Evolutionary conservation across 495 filamentous ascomycete genomes (phyloP).

Genomic region (Penicillium coprophilum): DNA sequence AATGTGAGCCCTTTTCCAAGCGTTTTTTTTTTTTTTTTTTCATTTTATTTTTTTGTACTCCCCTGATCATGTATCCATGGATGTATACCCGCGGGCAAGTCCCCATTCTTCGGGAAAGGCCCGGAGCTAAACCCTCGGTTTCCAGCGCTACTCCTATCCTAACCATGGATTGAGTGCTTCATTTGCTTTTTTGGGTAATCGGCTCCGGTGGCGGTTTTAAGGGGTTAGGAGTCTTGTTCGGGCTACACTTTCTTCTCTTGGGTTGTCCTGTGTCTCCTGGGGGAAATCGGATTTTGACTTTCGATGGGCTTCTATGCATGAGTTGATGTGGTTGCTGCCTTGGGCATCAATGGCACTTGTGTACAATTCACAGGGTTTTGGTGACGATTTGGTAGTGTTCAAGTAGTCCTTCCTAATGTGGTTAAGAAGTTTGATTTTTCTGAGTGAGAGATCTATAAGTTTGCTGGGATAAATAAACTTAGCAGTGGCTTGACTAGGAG

Average conservation of each 20-base stretch:
- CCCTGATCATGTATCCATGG: not conserved
- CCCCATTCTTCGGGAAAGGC: slow-evolving; percentile 1
- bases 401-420: not conserved
- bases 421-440: not conserved
- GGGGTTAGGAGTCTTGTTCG: not conserved
- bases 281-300: not conserved
- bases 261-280: too few species aligned
- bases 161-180: not conserved
- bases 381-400: not conserved
- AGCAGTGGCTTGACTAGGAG: too few species aligned
- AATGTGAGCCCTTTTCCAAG: not conserved
- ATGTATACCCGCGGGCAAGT: not conserved
- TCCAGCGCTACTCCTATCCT: not conserved
- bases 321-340: not conserved
- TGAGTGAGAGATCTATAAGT: too few species aligned
- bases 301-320: not conserved
- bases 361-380: too few species aligned
- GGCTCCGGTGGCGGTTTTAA: not conserved
- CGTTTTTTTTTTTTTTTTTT: not conserved
- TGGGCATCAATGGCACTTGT: not conserved
- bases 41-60: not conserved
- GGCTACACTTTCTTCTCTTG: not conserved
- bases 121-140: not conserved
- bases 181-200: not conserved
- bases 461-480: too few species aligned